phyloP scores from a whole-genome alignment of 208 protist genomes.

The Sergeia podlipaevii region DNA sequence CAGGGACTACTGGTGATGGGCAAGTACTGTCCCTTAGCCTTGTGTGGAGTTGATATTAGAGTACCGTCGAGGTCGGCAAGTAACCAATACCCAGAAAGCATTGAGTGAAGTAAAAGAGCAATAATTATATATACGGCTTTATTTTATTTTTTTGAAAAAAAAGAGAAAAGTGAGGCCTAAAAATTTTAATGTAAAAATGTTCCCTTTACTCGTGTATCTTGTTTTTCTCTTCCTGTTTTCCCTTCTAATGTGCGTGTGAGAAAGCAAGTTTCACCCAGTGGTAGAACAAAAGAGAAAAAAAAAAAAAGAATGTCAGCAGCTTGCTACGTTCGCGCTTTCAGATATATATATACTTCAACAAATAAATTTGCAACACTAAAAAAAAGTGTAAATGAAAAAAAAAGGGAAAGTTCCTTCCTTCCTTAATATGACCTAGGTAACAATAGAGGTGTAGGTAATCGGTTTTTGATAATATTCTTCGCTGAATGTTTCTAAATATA shows the following conservation, averaged over 20 bases:
- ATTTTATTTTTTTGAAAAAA: constrained; percentile 1
- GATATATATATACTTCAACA: no score
- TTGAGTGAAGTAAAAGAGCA: constrained; percentile 13
- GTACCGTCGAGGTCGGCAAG: constrained; percentile 83
- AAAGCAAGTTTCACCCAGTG: not conserved
- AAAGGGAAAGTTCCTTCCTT: no score
- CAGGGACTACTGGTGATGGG: constrained; percentile 62
- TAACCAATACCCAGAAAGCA: constrained; percentile 70
- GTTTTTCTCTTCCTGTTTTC: constrained; percentile 9
- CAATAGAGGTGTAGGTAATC: no score
- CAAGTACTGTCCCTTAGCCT: constrained; percentile 71
- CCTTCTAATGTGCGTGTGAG: not conserved
- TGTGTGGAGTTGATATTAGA: constrained; percentile 80
- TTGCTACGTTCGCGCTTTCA: no score
- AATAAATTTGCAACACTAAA: no score
- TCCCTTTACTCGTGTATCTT: no score
- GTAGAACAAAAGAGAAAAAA: constrained; percentile 4
- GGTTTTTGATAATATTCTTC: no score
- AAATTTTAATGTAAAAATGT: not conserved
- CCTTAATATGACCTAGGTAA: no score
- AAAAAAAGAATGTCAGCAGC: constrained; percentile 8
- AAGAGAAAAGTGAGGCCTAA: no score
- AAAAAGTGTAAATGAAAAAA: no score
- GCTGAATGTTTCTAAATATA: constrained; percentile 6
- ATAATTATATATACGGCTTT: not conserved